Evolutionary conservation across 2,329 filamentous ascomycete species (phyloP), one percentile per base, ranked within the genome.

Genomic region (Coniella vitis): DNA sequence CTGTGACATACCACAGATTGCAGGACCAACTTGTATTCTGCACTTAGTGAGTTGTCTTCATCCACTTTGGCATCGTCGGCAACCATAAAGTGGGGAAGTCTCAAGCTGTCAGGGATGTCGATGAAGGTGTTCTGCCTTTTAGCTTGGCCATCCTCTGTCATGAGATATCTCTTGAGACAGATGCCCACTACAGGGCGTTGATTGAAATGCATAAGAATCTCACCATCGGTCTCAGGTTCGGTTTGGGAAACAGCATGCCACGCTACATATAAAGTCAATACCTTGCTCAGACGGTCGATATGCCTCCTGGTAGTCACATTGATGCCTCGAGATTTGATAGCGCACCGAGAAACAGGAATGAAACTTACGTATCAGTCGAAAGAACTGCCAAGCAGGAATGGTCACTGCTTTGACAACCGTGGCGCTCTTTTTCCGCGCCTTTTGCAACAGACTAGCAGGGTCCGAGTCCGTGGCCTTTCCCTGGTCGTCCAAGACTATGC

Each of bases 371-470:
- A 96, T 89, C 21, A 97, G 72, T 60, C 87, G 89, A 68, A 96
- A 97, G 61, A 97, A 95, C 60, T 96, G 91, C 90, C 90, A 97
- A 2, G 93, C 93, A 34, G 91, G 91, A 72, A 97, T 95, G 51
- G 91, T 84, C 13, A 97, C 86, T 59, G 95, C 90, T 61, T 91
- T 95, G 57, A 69, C 73, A 49, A 74, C 71, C 2, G 69, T 73
- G 12, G 75, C 77, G 57, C 71, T 65, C 61, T 74, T 62, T 57
- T 63, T 64, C 59, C 70, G 65, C 56, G 67, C 63, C 63, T 70
- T 69, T 53, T 70, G 67, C 36, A 72, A 62, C 25, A 74, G 60
- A 13, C 63, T 69, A 14, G 63, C 60, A 13, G 68, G 63, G 21
- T 75, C 70, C 2, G 69, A 55, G 35, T 70, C 68, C 4, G 68